Evolutionary conservation across 768 basidiomycete genomes (phyloP).

Genomic region (Filobasidium floriforme): DNA sequence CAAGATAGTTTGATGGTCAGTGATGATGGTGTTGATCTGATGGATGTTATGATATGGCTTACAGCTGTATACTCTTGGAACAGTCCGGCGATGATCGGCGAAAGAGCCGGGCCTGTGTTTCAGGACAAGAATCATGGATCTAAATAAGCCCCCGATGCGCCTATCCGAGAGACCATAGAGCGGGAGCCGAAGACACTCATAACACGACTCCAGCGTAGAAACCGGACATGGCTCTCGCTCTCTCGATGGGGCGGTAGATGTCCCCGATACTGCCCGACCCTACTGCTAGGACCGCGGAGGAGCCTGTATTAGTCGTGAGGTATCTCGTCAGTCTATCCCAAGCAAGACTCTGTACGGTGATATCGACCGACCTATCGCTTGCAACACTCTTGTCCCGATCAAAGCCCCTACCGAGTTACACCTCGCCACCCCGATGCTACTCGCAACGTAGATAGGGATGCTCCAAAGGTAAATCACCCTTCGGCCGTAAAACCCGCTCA

Average conservation of each 20-base stretch:
- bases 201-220: constrained; percentile 32
- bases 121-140: too few relatives aligned
- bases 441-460: constrained; percentile 56
- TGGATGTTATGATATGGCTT: neutral
- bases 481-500: constrained; percentile 59
- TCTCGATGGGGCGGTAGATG: constrained; percentile 31
- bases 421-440: constrained; percentile 56
- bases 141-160: too few relatives aligned
- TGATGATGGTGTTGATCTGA: neutral
- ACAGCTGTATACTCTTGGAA: constrained; percentile 38
- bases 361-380: constrained; percentile 53
- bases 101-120: constrained; percentile 28
- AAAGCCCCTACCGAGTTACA: constrained; percentile 50
- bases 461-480: constrained; percentile 56
- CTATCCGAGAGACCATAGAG: too few relatives aligned
- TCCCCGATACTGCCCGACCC: constrained; percentile 51
- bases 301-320: constrained; percentile 16
- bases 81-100: constrained; percentile 34
- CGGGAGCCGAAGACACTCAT: neutral
- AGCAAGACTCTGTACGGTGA: neutral
- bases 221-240: constrained; percentile 37
- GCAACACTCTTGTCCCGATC: constrained; percentile 59
- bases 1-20: neutral
- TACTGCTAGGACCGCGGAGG: constrained; percentile 52
- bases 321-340: neutral